Conservation (phyloP, 2,329 filamentous ascomycete species). For the Acarospora socialis region DNA sequence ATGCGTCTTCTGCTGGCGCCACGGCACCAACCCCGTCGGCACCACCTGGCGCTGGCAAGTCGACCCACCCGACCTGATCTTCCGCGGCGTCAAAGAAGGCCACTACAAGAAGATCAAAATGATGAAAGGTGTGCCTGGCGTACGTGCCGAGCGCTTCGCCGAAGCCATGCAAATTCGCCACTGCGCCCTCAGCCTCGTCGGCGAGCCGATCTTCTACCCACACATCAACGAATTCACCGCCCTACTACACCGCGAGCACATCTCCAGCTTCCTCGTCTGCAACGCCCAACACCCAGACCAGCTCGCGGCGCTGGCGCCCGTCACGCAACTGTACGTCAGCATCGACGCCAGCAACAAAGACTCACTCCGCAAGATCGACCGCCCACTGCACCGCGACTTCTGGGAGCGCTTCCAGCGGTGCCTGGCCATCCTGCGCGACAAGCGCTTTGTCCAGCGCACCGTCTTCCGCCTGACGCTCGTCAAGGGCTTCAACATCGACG, state of each 20-base stretch:
- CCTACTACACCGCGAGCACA: constrained; percentile 71
- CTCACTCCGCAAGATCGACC: constrained; percentile 73
- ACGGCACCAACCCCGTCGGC: constrained; percentile 91
- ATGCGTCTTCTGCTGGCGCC: constrained; percentile 97
- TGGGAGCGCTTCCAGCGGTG: constrained; percentile 93
- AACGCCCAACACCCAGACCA: constrained; percentile 95
- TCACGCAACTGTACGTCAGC: constrained; percentile 91
- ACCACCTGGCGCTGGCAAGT: constrained; percentile 96
- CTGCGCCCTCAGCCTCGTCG: constrained; percentile 81
- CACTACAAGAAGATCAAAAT: constrained; percentile 98
- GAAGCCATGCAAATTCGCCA: constrained; percentile 90
- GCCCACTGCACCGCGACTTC: constrained; percentile 87
- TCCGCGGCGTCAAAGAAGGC: constrained; percentile 73
- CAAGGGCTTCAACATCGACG: constrained; percentile 95
- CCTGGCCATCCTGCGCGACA: constrained; percentile 73
- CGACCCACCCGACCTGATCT: constrained; percentile 79
- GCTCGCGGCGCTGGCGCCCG: constrained; percentile 63
- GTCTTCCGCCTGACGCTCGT: constrained; percentile 92
- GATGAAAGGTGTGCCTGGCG: constrained; percentile 84
- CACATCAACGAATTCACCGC: constrained; percentile 85
- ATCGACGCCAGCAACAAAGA: constrained; percentile 91
- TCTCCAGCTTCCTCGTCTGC: constrained; percentile 90
- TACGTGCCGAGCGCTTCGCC: constrained; percentile 77
- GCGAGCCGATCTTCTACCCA: constrained; percentile 97
- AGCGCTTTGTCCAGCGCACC: constrained; percentile 73